Evolutionary conservation across 306 rosid genomes (phyloP).

Genomic region (Ormosia semicastrata): DNA sequence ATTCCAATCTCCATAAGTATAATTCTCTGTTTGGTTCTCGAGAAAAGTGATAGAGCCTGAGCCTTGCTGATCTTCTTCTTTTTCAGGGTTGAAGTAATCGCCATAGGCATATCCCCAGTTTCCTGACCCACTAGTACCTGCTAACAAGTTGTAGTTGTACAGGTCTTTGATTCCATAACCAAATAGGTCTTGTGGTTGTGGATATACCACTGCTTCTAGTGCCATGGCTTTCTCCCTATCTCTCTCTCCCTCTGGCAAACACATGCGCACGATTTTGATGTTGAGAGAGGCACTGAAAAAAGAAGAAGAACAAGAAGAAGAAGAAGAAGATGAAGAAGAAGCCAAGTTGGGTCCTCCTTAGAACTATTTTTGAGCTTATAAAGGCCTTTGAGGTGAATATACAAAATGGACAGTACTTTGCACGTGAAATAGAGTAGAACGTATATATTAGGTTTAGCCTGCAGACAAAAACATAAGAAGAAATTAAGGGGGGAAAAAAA

Average conservation of each 20-base stretch:
- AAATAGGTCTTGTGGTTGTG: conserved; percentile 72
- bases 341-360: conserved; percentile 30
- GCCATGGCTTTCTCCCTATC: conserved; percentile 53
- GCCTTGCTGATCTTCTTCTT: conserved; percentile 19
- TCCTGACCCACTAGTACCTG: background rate
- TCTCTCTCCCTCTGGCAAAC: conserved; percentile 28
- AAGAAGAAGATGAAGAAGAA: background rate
- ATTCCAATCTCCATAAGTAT: conserved; percentile 35
- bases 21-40: conserved; percentile 53
- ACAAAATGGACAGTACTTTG: conserved; percentile 47
- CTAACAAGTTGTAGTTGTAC: conserved; percentile 30
- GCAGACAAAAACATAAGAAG: conserved; percentile 5
- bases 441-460: background rate
- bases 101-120: conserved; percentile 23
- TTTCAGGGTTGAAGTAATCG: conserved; percentile 29
- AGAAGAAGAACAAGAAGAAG: background rate
- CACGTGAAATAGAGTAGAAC: conserved; percentile 61
- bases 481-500: background rate
- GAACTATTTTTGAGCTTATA: conserved; percentile 36
- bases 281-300: background rate
- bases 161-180: conserved; percentile 51
- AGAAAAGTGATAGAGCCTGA: conserved; percentile 38
- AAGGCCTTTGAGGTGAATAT: conserved; percentile 20
- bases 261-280: conserved; percentile 3
- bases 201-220: conserved; percentile 72